A percentile compares a stretch with the other conserved stretches of the same genome.
Evolutionary conservation across 441 rosid species (phyloP).

Genomic region (Gossypium gossypioides): DNA sequence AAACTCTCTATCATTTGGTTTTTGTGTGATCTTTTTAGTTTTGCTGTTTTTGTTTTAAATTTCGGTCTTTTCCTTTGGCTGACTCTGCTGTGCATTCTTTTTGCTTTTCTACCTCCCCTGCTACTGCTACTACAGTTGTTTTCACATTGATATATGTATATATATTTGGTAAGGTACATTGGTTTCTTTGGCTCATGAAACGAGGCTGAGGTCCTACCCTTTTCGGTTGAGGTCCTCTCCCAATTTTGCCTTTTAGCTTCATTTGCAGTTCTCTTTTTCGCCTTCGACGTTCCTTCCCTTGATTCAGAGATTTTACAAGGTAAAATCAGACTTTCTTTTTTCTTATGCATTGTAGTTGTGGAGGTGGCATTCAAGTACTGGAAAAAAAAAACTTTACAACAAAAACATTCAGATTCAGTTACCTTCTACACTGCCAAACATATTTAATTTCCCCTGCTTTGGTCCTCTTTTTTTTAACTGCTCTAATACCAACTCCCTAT

Average conservation of each 20-base stretch:
- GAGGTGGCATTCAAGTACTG: constrained; percentile 25
- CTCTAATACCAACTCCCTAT: neutral
- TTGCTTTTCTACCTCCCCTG: neutral
- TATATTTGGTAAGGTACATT: neutral
- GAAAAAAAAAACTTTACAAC: constrained; percentile 20
- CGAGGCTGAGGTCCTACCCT: constrained; percentile 36
- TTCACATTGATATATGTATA: neutral
- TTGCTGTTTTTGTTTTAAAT: constrained; percentile 14
- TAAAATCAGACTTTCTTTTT: constrained; percentile 1
- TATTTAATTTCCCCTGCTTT: constrained; percentile 17
- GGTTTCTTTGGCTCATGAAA: constrained; percentile 26
- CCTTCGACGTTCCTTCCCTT: constrained; percentile 23
- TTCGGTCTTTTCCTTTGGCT: neutral
- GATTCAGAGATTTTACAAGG: neutral
- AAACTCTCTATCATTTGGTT: constrained; percentile 12
- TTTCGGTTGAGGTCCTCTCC: constrained; percentile 31
- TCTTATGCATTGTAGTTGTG: constrained; percentile 8
- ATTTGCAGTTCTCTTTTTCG: constrained; percentile 18
- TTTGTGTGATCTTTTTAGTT: constrained; percentile 15
- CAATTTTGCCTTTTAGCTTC: constrained; percentile 13
- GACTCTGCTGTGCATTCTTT: constrained; percentile 18
- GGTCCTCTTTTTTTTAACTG: neutral
- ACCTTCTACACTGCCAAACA: constrained; percentile 12
- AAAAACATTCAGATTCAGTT: constrained; percentile 17
- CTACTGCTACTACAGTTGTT: neutral